These are phyloP conservation scores for Cucurbita maxima DNA, from an alignment of 306 rosid genomes.

Conservation along the genomic window DNA sequence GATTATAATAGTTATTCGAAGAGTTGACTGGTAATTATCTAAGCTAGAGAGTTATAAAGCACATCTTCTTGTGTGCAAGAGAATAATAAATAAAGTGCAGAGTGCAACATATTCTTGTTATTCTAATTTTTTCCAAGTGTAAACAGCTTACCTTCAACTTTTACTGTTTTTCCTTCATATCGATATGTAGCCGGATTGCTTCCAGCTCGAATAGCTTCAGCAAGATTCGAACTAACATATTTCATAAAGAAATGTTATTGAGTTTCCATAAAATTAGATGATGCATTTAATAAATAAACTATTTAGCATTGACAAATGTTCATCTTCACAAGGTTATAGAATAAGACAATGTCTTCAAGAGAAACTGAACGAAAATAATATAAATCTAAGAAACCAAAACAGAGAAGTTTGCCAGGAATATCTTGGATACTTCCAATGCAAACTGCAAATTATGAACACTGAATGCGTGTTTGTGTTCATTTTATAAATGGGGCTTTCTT, in stretches of 20 bases:
- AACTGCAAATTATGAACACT: neutral
- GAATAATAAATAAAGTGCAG: neutral
- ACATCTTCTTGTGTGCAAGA: neutral
- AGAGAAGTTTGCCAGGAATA: neutral
- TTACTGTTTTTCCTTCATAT: constrained; percentile 45
- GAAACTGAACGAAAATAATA: neutral
- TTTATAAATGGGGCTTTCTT: neutral
- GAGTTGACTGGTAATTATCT: neutral
- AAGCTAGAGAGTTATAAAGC: neutral
- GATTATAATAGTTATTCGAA: neutral
- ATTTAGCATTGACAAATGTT: neutral
- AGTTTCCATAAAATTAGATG: constrained; percentile 1
- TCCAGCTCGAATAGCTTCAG: constrained; percentile 88
- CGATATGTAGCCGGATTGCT: constrained; percentile 74
- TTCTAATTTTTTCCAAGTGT: neutral
- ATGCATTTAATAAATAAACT: neutral
- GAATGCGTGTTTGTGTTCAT: neutral
- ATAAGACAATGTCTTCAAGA: neutral
- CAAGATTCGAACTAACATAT: constrained; percentile 79
- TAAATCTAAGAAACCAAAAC: neutral
- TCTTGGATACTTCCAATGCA: neutral
- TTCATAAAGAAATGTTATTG: constrained; percentile 14
- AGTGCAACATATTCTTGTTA: neutral
- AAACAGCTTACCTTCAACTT: constrained; percentile 58
- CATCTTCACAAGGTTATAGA: neutral